phyloP scores from a whole-genome alignment of 805 yeast genomes.

The Yarrowia divulgata region DNA sequence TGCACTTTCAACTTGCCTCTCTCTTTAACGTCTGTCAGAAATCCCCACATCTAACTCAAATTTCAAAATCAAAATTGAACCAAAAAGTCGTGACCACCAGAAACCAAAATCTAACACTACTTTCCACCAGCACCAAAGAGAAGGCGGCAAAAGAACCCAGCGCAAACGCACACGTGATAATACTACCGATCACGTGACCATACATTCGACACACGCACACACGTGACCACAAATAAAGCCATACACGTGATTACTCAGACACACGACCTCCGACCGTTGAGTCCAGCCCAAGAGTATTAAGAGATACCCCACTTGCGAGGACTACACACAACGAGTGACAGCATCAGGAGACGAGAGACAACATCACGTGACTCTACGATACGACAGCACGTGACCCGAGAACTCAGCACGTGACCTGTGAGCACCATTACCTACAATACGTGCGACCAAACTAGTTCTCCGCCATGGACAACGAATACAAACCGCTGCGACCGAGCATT shows the following conservation, averaged over 20 bases:
- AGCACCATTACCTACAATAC: too few relatives aligned
- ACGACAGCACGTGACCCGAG: background rate
- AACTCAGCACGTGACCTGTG: background rate
- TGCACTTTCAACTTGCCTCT: background rate
- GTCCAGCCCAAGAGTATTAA: background rate
- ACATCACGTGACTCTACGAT: background rate
- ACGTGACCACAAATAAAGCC: background rate
- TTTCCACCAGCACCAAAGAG: conserved; percentile 1
- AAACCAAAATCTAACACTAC: background rate
- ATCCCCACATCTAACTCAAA: conserved; percentile 29
- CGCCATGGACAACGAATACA: conserved; percentile 30
- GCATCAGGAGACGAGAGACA: too few relatives aligned
- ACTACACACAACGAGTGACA: background rate
- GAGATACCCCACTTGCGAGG: background rate
- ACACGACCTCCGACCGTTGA: background rate
- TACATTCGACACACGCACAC: background rate
- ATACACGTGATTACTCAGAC: background rate
- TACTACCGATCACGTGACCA: background rate
- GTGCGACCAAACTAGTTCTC: too few relatives aligned
- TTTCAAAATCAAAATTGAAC: conserved; percentile 18
- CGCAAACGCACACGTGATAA: background rate
- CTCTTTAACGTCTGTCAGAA: conserved; percentile 8
- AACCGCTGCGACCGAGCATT: conserved; percentile 29
- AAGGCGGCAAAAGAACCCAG: background rate
- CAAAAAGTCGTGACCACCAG: conserved; percentile 3